A percentile compares a stretch with the other conserved stretches of the same genome.
These are phyloP conservation scores for Mallotus japonicus DNA, from an alignment of 441 rosid species.

Conservation along the genomic window DNA sequence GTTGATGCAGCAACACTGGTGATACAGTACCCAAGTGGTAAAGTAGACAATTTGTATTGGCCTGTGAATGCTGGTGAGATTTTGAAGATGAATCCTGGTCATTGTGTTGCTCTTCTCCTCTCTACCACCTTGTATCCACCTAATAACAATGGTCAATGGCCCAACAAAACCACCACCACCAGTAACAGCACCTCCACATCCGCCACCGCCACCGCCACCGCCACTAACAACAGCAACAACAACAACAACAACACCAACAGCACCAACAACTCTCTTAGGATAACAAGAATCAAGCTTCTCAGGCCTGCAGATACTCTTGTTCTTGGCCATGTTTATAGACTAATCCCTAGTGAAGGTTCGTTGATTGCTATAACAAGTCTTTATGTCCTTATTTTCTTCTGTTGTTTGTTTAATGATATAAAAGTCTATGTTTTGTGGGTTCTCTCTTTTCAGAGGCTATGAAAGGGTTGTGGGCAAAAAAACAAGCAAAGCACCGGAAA, in stretches of 20 bases:
- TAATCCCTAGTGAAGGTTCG: conserved; percentile 73
- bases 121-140: conserved; percentile 68
- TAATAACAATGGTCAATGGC: conserved; percentile 19
- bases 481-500: conserved; percentile 56
- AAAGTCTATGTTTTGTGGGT: conserved; percentile 13
- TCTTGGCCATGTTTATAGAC: conserved; percentile 84
- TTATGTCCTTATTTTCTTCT: background rate
- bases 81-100: conserved; percentile 85
- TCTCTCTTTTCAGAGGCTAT: conserved; percentile 55
- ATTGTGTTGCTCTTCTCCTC: conserved; percentile 82
- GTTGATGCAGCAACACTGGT: conserved; percentile 71
- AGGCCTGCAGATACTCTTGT: conserved; percentile 72
- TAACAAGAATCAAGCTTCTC: conserved; percentile 90
- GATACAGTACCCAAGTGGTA: conserved; percentile 75
- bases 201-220: background rate
- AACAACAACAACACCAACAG: conserved; percentile 4
- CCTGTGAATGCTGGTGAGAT: conserved; percentile 60
- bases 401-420: conserved; percentile 9
- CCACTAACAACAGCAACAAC: background rate
- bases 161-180: conserved; percentile 6
- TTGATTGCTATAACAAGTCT: background rate
- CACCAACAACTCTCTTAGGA: conserved; percentile 41
- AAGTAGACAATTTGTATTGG: conserved; percentile 55
- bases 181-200: background rate
- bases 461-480: conserved; percentile 72